phyloP scores from a whole-genome alignment of 2,329 filamentous ascomycete species.

The Colletotrichum viniferum region DNA sequence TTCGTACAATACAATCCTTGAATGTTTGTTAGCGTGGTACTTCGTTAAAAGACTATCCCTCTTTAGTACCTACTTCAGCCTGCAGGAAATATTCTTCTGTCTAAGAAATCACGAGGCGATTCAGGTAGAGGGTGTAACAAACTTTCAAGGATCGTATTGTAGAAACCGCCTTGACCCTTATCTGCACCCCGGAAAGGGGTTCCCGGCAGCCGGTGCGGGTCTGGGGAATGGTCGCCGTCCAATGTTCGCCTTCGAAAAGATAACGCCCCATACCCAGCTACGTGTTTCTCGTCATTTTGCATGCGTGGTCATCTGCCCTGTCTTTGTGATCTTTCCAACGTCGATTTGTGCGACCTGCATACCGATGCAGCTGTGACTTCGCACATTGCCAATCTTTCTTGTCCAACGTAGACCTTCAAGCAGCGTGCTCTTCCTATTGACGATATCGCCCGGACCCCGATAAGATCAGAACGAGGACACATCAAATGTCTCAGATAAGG shows the following conservation, averaged over 20 bases:
- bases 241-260: neutral
- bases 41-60: no score
- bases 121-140: no score
- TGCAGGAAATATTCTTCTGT: no score
- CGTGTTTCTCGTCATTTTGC: neutral
- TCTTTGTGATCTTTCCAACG: neutral
- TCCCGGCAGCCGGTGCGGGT: neutral
- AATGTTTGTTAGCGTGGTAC: no score
- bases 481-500: neutral
- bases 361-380: neutral
- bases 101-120: no score
- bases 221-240: neutral
- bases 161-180: neutral
- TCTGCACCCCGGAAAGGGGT: neutral
- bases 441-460: neutral
- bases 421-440: neutral
- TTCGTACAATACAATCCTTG: neutral
- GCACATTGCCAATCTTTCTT: neutral
- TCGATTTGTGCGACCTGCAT: neutral
- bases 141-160: no score
- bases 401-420: neutral
- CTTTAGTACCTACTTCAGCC: no score
- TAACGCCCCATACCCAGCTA: neutral
- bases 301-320: neutral
- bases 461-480: neutral